Percentiles rank a stretch among this genome's conserved stretches.
These are phyloP conservation scores for Rhodotorula sp. DNA, from an alignment of 1,284 basidiomycete species.

Conservation along the genomic window DNA sequence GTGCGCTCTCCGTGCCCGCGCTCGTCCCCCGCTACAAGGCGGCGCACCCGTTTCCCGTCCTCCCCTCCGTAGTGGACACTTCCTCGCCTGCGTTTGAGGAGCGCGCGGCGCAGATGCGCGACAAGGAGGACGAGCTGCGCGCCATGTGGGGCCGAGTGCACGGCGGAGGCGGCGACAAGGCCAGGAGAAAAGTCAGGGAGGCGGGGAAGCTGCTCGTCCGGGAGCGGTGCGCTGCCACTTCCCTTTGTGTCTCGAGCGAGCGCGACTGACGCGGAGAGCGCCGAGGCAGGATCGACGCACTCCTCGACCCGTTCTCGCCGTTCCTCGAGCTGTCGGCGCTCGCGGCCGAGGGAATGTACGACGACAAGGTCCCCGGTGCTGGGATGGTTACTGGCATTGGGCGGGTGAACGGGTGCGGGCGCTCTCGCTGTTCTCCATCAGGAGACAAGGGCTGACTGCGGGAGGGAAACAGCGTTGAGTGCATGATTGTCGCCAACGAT, in stretches of 20 bases:
- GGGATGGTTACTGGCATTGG: slow-evolving; percentile 89
- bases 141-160: slow-evolving; percentile 8
- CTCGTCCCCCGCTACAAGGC: neutral
- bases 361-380: slow-evolving; percentile 77
- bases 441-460: neutral
- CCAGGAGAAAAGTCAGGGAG: slow-evolving; percentile 16
- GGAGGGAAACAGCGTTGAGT: slow-evolving; percentile 60
- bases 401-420: slow-evolving; percentile 56
- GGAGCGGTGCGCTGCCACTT: slow-evolving; percentile 11
- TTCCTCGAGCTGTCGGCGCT: slow-evolving; percentile 85
- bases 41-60: slow-evolving; percentile 10
- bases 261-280: neutral
- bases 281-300: slow-evolving; percentile 58
- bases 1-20: neutral
- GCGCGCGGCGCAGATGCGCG: slow-evolving; percentile 15
- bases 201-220: slow-evolving; percentile 39
- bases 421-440: neutral
- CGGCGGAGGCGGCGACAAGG: slow-evolving; percentile 33
- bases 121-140: slow-evolving; percentile 8
- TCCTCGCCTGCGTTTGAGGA: slow-evolving; percentile 11
- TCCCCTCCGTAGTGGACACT: slow-evolving; percentile 29
- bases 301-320: slow-evolving; percentile 83
- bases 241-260: neutral
- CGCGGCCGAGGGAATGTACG: slow-evolving; percentile 86
- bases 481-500: slow-evolving; percentile 89